Conservation (phyloP, 148 eudicot species). For the Chenopodium quinoa region DNA sequence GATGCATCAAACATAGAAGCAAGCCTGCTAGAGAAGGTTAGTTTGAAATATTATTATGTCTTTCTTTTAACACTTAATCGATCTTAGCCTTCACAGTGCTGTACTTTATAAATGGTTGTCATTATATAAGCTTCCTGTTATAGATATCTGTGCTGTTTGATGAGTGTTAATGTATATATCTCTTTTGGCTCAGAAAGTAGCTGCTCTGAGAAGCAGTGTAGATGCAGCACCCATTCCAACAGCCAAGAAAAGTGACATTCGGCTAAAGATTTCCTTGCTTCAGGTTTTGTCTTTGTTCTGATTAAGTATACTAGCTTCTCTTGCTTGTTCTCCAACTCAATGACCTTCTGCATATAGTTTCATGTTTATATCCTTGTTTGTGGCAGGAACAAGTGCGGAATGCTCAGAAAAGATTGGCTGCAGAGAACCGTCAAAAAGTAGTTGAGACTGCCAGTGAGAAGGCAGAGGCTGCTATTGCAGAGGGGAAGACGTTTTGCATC, state of each 20-base stretch:
- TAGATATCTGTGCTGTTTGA: neutral
- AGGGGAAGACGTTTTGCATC: constrained; percentile 74
- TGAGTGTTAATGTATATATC: neutral
- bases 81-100: neutral
- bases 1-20: constrained; percentile 65
- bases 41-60: neutral
- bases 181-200: constrained; percentile 60
- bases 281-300: constrained; percentile 47
- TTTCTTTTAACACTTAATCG: neutral
- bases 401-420: constrained; percentile 68
- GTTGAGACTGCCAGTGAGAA: constrained; percentile 54
- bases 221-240: constrained; percentile 77
- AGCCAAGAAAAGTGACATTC: constrained; percentile 77
- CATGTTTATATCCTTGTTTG: neutral
- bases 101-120: neutral
- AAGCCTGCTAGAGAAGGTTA: constrained; percentile 72
- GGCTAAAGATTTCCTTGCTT: constrained; percentile 49
- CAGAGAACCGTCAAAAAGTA: constrained; percentile 76
- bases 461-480: constrained; percentile 68
- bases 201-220: constrained; percentile 58
- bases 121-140: neutral
- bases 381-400: constrained; percentile 66
- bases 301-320: neutral
- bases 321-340: neutral
- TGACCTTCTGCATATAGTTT: neutral